phyloP scores from a whole-genome alignment of 2,329 filamentous ascomycete species.

The Curvularia sp. region DNA sequence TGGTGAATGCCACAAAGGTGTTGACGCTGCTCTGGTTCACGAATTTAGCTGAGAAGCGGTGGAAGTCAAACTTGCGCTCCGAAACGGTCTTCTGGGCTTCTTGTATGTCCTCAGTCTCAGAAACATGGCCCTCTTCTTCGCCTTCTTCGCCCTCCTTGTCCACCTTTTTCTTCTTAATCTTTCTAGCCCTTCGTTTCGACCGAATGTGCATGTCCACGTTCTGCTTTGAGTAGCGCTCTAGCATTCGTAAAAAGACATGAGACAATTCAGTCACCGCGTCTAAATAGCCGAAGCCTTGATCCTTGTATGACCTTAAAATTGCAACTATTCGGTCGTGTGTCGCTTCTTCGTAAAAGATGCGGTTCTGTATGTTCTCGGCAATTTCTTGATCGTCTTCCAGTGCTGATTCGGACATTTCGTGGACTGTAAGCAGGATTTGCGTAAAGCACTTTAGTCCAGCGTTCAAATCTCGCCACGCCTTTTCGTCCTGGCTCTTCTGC shows the following conservation, averaged over 20 bases:
- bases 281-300: slow-evolving; percentile 91
- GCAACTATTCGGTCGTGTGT: slow-evolving; percentile 87
- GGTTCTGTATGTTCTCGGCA: slow-evolving; percentile 93
- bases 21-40: slow-evolving; percentile 84
- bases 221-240: slow-evolving; percentile 93
- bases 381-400: slow-evolving; percentile 97
- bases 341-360: slow-evolving; percentile 97
- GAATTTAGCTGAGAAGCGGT: slow-evolving; percentile 80
- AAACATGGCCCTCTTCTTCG: slow-evolving; percentile 64
- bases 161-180: slow-evolving; percentile 70
- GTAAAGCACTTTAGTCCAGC: slow-evolving; percentile 94
- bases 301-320: slow-evolving; percentile 85
- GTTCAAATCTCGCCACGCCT: slow-evolving; percentile 85
- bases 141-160: slow-evolving; percentile 59
- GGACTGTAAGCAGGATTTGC: slow-evolving; percentile 88
- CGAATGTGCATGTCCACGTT: slow-evolving; percentile 94
- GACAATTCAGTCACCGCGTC: slow-evolving; percentile 90
- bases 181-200: slow-evolving; percentile 75
- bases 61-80: slow-evolving; percentile 95
- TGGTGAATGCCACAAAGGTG: slow-evolving; percentile 82
- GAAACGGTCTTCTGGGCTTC: slow-evolving; percentile 74
- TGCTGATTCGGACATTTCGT: slow-evolving; percentile 85
- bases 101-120: slow-evolving; percentile 70
- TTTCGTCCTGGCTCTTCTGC: slow-evolving; percentile 78
- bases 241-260: slow-evolving; percentile 88